Base-by-base conservation (phyloP, 371 early-diverging fungal species). In the Basidiobolus meristosporus region DNA sequence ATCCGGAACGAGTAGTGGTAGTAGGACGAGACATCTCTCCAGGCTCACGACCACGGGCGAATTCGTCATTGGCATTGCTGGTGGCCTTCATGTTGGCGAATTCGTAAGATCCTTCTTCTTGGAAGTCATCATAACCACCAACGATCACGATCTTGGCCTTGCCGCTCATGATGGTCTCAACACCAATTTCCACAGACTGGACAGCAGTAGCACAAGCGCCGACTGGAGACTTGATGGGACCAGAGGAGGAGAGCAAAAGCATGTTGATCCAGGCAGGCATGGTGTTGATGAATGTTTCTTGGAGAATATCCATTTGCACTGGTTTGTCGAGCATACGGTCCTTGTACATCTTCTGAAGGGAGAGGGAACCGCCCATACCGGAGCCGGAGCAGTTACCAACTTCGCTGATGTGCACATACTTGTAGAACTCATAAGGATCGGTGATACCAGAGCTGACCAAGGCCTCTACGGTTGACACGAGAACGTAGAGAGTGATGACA, bases 61-160 rank as follows among this genome's bases (percentile, higher is more conserved):
- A 55, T 62, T 95, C 96, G 26, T 79, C 83, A 17, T 70, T 65
- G 23, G 91, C 60, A 53, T 73, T 85, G 44, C 78, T 75, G 18
- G 93, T 91, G 26, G 91, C 96, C 71, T 89, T 88, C 91, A 92
- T 95, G 70, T 89, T 85, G 48, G 88, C 89, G 62, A 95, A 92
- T 66, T 95, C 96, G 46, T 78, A 80, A 26, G 82, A 81, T 29
- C 87, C 82, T 50, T 95, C 90, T 55, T 90, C 91, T 40, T 79
- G 79, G 60, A 87, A 84, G 45, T 89, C 90, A 53, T 95, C 96
- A 47, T 77, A 84, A 12, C 84, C 90, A 59, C 96, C 96, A 39
- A 88, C 91, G 45, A 95, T 59, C 56, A 91, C 83, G 43, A 95
- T 75, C 63, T 86, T 84, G 38, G 96, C 96, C 60, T 89, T 90